Evolutionary conservation across 2,329 filamentous ascomycete genomes (phyloP).

Genomic region (Metarhizium rileyi): DNA sequence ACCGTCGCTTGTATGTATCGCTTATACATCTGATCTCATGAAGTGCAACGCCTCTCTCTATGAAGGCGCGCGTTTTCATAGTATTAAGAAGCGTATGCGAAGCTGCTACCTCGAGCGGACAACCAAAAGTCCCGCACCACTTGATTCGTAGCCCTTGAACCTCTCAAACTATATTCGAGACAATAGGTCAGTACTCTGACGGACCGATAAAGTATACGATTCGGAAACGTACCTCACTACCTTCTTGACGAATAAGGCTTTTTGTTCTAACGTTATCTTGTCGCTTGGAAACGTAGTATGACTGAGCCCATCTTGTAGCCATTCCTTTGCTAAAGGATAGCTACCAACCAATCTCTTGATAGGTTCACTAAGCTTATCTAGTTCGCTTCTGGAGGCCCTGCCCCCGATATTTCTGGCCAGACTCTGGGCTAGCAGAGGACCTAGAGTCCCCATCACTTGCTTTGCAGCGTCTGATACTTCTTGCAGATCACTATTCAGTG

Average conservation of each 20-base stretch:
- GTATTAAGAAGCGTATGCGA: conserved; percentile 46
- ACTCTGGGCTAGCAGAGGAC: conserved; percentile 48
- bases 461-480: conserved; percentile 34
- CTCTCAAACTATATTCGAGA: conserved; percentile 44
- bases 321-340: conserved; percentile 45
- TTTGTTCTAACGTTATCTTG: conserved; percentile 50
- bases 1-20: neutral
- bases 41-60: neutral
- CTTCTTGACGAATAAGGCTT: conserved; percentile 55
- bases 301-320: conserved; percentile 52
- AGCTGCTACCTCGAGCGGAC: conserved; percentile 51
- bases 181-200: neutral
- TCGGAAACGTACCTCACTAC: conserved; percentile 42
- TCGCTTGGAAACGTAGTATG: conserved; percentile 47
- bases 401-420: conserved; percentile 59
- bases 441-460: conserved; percentile 47
- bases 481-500: conserved; percentile 32
- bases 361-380: conserved; percentile 61
- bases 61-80: neutral
- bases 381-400: conserved; percentile 58
- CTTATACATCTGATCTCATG: neutral
- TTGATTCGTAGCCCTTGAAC: conserved; percentile 53
- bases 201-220: neutral
- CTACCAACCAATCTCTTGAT: conserved; percentile 56
- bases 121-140: conserved; percentile 66